Base-by-base conservation (phyloP, 768 basidiomycete genomes). In the Trametes sanguinea region DNA sequence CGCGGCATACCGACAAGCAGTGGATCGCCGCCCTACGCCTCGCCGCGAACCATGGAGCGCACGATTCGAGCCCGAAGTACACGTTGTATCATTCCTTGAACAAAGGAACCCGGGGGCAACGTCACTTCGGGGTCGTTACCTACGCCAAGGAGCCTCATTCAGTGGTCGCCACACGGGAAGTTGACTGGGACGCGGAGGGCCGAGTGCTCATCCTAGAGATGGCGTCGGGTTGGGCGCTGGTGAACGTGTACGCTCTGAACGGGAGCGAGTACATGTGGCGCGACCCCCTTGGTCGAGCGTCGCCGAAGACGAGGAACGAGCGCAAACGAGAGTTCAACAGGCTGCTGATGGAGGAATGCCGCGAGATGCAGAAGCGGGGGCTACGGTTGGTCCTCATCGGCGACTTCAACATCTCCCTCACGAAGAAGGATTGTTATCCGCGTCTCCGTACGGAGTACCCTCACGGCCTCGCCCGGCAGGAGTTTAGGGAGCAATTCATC, bases 191-290 rank as follows among this genome's bases (percentile, higher is more conserved):
- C 54, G 57, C 64, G 22, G 69, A 69, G 50, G 67, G 69, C 13
- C 64, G 68, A 1, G 65, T 71, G 30, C 54, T 67, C 45, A 66
- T 71, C 42, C 60, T 71, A 14, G 69, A 68, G 63, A 62, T 71
- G 64, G 58, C 63, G 61, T 48, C 59, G 13, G 68, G 69, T 13
- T 69, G 68, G 67, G 69, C 68, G 11, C 63, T 71, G 35, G 63
- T 71, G 57, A 68, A 71, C 58, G 68, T 71, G 45, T 71, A 71
- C 57, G 69, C 69, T 40, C 54, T 71, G 11, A 71, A 71, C 59
- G 68, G 69, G 54, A 71, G 66, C 60, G 69, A 70, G 61, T 67
- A 64, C 57, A 61, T 65, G 64, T 71, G 69, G 69, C 58, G 62
- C 17, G 68, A 69, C 55, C 63, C 65, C 13, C 47, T 61, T 29